Base-by-base conservation (phyloP, 164 flowering plant species). In the Saururus chinensis region DNA sequence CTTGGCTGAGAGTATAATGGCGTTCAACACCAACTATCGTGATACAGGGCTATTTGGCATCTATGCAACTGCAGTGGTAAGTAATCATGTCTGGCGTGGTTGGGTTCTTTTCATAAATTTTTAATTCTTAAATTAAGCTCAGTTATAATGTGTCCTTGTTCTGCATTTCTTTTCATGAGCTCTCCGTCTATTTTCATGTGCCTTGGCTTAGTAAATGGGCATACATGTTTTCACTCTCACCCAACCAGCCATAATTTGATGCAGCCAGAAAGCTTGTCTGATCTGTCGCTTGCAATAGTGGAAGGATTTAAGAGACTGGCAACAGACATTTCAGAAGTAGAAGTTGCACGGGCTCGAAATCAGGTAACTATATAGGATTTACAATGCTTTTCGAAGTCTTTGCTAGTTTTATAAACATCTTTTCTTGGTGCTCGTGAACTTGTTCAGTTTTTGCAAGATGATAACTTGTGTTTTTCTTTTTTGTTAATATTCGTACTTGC, bases 1-100 rank as follows among this genome's bases (percentile, higher is more conserved):
- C 61, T 62, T 83, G 53, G 69, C 69, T 6, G 64, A 66, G 69
- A 66, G 69, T 60, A n/a, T 66, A 51, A 55, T 66, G 64, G 60
- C 69, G 16, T 66, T 61, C 60, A 66, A 66, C 41, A 66, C 69
- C 23, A 66, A 66, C 54, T 66, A 66, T 48, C 14, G 41, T 20
- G 69, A 66, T 41, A 66, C 60, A 35, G 69, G 69, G 9, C 42
- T 66, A 20, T 66, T 66, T 61, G 69, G 69, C 40, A 45, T 66
- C 23, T 66, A 60, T 56, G 20, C 69, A 19, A 60, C 54, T 42
- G 69, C 64, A 20, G 30, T 19, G 55, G 69, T 66, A 55, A 60
- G 51, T 9, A 13, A 41, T 9, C 42, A 40, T 13, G 8, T 41
- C 45, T 41, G 45, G 11, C 45, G 8, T 41, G 2, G 12, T 0